These are phyloP conservation scores for Sugiyamaella smithiae DNA, from an alignment of 805 yeast species.

Conservation along the genomic window DNA sequence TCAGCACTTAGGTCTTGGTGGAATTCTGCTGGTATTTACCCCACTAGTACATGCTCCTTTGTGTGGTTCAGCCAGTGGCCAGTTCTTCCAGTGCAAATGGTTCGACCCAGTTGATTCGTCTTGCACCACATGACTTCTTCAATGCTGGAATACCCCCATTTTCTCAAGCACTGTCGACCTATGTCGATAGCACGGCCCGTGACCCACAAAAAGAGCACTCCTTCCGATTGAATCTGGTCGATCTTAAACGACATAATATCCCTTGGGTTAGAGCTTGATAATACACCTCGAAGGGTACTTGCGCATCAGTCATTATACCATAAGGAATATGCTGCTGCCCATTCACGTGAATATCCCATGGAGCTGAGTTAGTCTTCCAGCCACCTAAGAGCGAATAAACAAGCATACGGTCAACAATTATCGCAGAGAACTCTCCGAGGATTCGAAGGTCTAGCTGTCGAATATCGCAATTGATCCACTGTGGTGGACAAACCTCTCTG, in stretches of 20 bases:
- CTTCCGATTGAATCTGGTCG: constrained; percentile 73
- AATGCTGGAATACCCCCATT: constrained; percentile 78
- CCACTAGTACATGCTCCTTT: constrained; percentile 85
- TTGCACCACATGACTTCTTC: constrained; percentile 91
- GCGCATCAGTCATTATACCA: constrained; percentile 25
- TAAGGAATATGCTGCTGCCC: constrained; percentile 23
- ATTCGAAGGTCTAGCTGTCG: constrained; percentile 63
- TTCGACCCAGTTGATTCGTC: constrained; percentile 79
- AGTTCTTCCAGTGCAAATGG: constrained; percentile 92
- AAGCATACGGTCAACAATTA: constrained; percentile 68
- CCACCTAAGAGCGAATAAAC: not conserved
- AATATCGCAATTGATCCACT: constrained; percentile 87
- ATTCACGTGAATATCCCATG: constrained; percentile 96
- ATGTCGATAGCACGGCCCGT: constrained; percentile 91
- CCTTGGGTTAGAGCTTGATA: constrained; percentile 54
- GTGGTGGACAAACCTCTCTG: constrained; percentile 50
- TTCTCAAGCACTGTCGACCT: constrained; percentile 69
- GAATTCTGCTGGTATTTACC: constrained; percentile 34
- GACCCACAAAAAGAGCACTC: constrained; percentile 84
- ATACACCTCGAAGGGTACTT: too few relatives aligned
- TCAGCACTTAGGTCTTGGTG: not conserved
- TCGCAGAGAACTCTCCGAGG: constrained; percentile 72
- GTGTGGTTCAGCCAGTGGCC: constrained; percentile 98
- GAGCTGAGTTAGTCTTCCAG: constrained; percentile 40
- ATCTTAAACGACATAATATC: constrained; percentile 69